Evolutionary conservation across 305 asterid species (phyloP).

Genomic region (Fraxinus ornus): DNA sequence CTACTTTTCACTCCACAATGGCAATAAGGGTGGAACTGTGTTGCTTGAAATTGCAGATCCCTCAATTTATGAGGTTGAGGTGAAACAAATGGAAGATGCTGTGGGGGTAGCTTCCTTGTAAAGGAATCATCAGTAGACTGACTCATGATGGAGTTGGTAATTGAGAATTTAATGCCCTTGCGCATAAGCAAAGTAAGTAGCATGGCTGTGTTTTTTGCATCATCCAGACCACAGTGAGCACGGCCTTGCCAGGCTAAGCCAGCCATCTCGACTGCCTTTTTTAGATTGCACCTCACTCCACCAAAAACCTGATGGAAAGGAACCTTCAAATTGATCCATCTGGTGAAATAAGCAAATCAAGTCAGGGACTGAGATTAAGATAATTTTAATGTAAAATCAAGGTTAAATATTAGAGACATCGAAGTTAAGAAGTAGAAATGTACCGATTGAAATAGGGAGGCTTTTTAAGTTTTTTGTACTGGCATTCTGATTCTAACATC

Average conservation of each 20-base stretch:
- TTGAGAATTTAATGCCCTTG: slow-evolving; percentile 62
- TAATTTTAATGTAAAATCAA: neutral
- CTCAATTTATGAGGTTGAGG: slow-evolving; percentile 47
- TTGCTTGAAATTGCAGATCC: slow-evolving; percentile 35
- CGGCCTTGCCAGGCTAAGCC: slow-evolving; percentile 90
- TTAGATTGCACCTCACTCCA: slow-evolving; percentile 66
- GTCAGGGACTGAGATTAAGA: slow-evolving; percentile 6
- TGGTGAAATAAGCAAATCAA: slow-evolving; percentile 22
- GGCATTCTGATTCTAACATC: slow-evolving; percentile 67
- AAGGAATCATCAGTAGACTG: slow-evolving; percentile 42
- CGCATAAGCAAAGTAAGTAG: slow-evolving; percentile 62
- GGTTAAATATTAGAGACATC: neutral
- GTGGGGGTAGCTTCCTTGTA: slow-evolving; percentile 47
- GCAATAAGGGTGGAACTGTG: slow-evolving; percentile 50
- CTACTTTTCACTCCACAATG: slow-evolving; percentile 74
- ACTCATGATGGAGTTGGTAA: slow-evolving; percentile 60
- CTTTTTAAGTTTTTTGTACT: slow-evolving; percentile 48
- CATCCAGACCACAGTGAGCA: slow-evolving; percentile 88
- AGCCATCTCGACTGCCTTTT: slow-evolving; percentile 79
- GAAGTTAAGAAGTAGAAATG: neutral
- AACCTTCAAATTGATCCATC: slow-evolving; percentile 87
- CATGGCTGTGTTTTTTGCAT: slow-evolving; percentile 86
- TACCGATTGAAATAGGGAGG: slow-evolving; percentile 61
- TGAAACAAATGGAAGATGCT: slow-evolving; percentile 33
- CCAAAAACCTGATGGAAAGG: slow-evolving; percentile 78